Percentiles rank a stretch among this genome's conserved stretches.
phyloP scores from a whole-genome alignment of 179 eudicot species.

The Vitellaria paradoxa region DNA sequence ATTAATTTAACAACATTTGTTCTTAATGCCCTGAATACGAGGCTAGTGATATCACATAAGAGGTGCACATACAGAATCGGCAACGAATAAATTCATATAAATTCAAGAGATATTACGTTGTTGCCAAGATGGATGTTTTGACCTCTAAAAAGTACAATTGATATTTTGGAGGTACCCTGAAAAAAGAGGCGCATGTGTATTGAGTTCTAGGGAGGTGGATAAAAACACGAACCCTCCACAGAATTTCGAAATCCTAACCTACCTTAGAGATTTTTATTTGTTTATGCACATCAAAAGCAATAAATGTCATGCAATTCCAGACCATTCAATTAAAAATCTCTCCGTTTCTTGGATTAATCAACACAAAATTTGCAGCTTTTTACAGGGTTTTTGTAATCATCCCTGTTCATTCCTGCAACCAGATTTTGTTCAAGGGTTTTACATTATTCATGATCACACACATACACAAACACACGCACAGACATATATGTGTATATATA shows the following conservation, averaged over 20 bases:
- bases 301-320: constrained; percentile 1
- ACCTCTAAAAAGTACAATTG: neutral
- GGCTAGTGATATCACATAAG: neutral
- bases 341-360: neutral
- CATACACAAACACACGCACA: too few species aligned
- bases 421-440: neutral
- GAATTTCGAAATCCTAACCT: too few species aligned
- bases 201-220: neutral
- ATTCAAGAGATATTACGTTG: neutral
- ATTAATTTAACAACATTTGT: too few species aligned
- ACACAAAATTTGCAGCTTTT: neutral
- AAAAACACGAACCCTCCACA: neutral
- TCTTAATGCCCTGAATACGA: neutral
- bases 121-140: neutral
- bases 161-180: too few species aligned
- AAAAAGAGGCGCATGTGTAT: neutral
- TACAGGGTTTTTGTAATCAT: neutral
- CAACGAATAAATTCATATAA: neutral
- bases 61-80: neutral
- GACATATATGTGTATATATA: neutral
- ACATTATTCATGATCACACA: neutral
- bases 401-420: neutral
- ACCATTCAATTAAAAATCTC: neutral
- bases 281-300: neutral
- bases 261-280: too few species aligned